These are phyloP conservation scores for Remersonia thermophila DNA, from an alignment of 2,329 filamentous ascomycete species.

Conservation along the genomic window DNA sequence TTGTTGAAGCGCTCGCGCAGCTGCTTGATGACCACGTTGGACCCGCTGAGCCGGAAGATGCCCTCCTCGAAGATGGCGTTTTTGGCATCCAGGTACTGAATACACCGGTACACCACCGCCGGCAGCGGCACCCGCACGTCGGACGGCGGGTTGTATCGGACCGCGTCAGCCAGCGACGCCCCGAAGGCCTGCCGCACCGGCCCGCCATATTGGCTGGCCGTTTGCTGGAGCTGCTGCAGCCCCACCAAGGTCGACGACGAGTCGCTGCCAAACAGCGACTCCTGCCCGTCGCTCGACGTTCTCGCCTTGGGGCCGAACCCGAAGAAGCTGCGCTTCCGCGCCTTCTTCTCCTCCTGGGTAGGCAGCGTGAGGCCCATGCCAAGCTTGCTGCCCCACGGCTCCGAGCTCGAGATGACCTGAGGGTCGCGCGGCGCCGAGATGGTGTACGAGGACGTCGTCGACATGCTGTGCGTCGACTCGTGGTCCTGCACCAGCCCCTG, in stretches of 20 bases:
- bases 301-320: conserved; percentile 52
- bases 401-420: conserved; percentile 67
- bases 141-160: conserved; percentile 62
- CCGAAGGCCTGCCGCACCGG: conserved; percentile 68
- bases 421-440: conserved; percentile 83
- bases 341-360: conserved; percentile 62
- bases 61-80: conserved; percentile 78
- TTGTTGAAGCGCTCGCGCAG: conserved; percentile 86
- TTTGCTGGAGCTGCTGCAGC: conserved; percentile 20
- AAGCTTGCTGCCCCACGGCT: conserved; percentile 78
- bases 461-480: conserved; percentile 23
- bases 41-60: conserved; percentile 94
- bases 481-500: conserved; percentile 23
- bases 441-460: conserved; percentile 30
- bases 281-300: conserved; percentile 45
- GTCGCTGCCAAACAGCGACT: conserved; percentile 40
- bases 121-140: conserved; percentile 68
- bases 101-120: conserved; percentile 86
- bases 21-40: conserved; percentile 83
- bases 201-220: conserved; percentile 12
- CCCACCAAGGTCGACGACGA: conserved; percentile 22
- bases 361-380: conserved; percentile 31
- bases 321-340: conserved; percentile 68
- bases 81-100: conserved; percentile 81
- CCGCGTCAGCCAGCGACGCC: conserved; percentile 71